These are phyloP conservation scores for Davidsoniella neocaledoniae DNA, from an alignment of 2,329 filamentous ascomycete genomes.

Conservation along the genomic window DNA sequence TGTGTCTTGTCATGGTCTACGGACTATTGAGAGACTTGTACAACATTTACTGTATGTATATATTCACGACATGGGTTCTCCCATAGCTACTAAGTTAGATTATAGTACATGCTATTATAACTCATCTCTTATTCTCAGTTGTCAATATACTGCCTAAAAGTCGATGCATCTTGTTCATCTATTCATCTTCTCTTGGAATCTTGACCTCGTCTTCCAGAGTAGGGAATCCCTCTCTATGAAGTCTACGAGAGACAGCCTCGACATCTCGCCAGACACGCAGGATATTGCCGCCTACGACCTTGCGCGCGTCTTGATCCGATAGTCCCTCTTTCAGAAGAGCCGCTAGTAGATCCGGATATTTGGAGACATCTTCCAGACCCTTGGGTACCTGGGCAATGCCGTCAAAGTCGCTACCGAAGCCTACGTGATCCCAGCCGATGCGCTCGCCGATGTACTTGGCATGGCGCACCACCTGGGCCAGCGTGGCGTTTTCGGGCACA, in stretches of 20 bases:
- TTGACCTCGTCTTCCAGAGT: slow-evolving; percentile 33
- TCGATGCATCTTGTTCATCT: background rate
- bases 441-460: slow-evolving; percentile 66
- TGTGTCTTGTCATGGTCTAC: too few species aligned
- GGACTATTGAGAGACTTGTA: too few species aligned
- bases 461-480: slow-evolving; percentile 64
- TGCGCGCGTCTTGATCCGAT: slow-evolving; percentile 54
- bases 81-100: too few species aligned
- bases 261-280: slow-evolving; percentile 71
- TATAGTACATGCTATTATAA: background rate
- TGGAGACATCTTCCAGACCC: slow-evolving; percentile 72
- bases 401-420: slow-evolving; percentile 80
- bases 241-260: slow-evolving; percentile 48
- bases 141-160: too few species aligned
- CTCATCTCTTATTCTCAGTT: background rate
- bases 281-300: slow-evolving; percentile 65
- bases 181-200: background rate
- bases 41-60: too few species aligned
- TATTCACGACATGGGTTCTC: too few species aligned
- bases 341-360: slow-evolving; percentile 62
- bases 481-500: slow-evolving; percentile 50
- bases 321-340: slow-evolving; percentile 60
- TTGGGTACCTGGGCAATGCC: slow-evolving; percentile 49
- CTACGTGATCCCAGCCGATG: slow-evolving; percentile 78
- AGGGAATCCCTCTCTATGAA: slow-evolving; percentile 42